Conservation (phyloP, 2,329 filamentous ascomycete species). For the Rutstroemia sydowiana region DNA sequence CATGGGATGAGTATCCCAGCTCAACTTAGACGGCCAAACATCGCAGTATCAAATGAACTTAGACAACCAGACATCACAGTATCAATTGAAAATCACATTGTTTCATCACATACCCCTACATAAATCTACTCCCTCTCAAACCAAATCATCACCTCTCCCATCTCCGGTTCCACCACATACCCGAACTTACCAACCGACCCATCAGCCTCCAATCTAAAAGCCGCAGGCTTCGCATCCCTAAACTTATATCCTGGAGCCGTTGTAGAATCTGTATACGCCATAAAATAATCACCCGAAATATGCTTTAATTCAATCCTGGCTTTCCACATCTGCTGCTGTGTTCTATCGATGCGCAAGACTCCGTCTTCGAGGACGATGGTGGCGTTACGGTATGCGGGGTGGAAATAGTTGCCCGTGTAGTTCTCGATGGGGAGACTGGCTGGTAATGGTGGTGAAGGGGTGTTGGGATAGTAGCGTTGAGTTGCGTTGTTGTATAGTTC, state of each 20-base stretch:
- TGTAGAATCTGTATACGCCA: constrained; percentile 15
- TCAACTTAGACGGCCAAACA: no score
- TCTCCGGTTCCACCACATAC: constrained; percentile 17
- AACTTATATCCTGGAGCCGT: constrained; percentile 13
- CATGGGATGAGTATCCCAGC: no score
- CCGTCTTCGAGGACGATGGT: constrained; percentile 14
- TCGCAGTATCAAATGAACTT: no score
- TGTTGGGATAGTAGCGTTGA: constrained; percentile 33
- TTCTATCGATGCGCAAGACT: constrained; percentile 4
- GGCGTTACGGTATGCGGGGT: constrained; percentile 35
- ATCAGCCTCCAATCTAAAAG: constrained; percentile 22
- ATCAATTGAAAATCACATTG: no score
- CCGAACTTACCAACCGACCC: constrained; percentile 20
- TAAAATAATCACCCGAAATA: constrained; percentile 26
- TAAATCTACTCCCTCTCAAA: constrained; percentile 19
- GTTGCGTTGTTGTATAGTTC: constrained; percentile 29
- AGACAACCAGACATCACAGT: no score
- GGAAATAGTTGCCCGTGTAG: constrained; percentile 38
- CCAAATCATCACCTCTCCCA: constrained; percentile 26
- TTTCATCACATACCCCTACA: no score
- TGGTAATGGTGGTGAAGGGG: constrained; percentile 31
- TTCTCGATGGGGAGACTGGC: constrained; percentile 30
- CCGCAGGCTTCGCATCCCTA: constrained; percentile 16
- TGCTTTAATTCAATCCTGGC: constrained; percentile 20
- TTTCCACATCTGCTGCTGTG: constrained; percentile 8